Conservation (phyloP, 768 basidiomycete genomes). For the Stropharia rugosoannulata region DNA sequence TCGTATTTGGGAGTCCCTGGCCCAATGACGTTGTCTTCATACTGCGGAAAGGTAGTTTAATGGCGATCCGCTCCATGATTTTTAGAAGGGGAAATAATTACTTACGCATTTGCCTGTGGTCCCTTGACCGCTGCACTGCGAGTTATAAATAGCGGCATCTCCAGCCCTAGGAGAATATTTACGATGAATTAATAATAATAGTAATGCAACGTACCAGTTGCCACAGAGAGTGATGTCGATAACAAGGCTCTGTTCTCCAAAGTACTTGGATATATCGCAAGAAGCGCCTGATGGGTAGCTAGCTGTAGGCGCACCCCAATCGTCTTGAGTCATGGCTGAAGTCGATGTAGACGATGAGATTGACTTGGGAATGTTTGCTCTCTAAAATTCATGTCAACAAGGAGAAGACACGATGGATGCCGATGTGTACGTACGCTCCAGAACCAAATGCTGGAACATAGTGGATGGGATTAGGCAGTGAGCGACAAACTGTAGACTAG, state of each 20-base stretch:
- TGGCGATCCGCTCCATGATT: not conserved
- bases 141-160: conserved; percentile 35
- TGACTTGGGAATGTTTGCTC: conserved; percentile 36
- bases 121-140: conserved; percentile 37
- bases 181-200: not conserved
- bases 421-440: conserved; percentile 36
- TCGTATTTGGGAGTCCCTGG: conserved; percentile 40
- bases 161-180: conserved; percentile 35
- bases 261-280: conserved; percentile 42
- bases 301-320: conserved; percentile 44
- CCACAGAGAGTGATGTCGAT: conserved; percentile 58
- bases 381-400: conserved; percentile 25
- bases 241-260: conserved; percentile 46
- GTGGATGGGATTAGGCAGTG: not conserved
- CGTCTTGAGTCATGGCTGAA: conserved; percentile 28
- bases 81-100: not conserved
- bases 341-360: conserved; percentile 26
- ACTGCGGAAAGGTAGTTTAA: conserved; percentile 8
- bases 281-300: conserved; percentile 33
- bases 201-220: conserved; percentile 28
- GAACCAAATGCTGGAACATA: conserved; percentile 39
- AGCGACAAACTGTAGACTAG: not conserved
- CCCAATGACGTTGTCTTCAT: conserved; percentile 46
- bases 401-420: not conserved
- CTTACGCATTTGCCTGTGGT: conserved; percentile 35